Evolutionary conservation across 1,284 basidiomycete genomes (phyloP).

Genomic region (Cryptococcus sp.): DNA sequence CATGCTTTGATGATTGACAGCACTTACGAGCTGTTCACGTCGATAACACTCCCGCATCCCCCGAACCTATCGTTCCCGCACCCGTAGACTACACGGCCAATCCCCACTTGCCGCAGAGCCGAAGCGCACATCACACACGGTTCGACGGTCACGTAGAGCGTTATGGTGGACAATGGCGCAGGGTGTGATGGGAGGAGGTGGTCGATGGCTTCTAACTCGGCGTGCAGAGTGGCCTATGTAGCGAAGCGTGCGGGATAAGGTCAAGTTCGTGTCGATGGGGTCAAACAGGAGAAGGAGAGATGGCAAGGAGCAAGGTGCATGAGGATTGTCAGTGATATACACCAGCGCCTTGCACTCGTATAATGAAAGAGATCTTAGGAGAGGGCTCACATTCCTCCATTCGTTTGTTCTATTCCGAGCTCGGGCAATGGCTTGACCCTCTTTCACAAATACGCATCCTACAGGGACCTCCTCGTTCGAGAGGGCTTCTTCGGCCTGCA

Average conservation of each 20-base stretch:
- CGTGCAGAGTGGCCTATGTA: slow-evolving; percentile 86
- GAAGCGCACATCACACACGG: slow-evolving; percentile 99
- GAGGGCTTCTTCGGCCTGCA: slow-evolving; percentile 70
- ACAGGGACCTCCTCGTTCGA: slow-evolving; percentile 88
- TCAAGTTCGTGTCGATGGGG: no score
- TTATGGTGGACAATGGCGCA: slow-evolving; percentile 71
- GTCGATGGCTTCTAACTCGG: slow-evolving; percentile 96
- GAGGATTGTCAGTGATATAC: neutral
- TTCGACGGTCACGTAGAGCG: slow-evolving; percentile 96
- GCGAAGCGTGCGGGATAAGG: no score
- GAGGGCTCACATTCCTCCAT: slow-evolving; percentile 71
- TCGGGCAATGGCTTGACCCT: slow-evolving; percentile 72
- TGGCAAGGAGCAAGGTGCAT: neutral
- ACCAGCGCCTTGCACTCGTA: neutral
- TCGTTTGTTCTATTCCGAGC: slow-evolving; percentile 95
- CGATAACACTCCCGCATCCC: slow-evolving; percentile 92
- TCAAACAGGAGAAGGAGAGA: neutral
- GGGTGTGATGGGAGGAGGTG: slow-evolving; percentile 69
- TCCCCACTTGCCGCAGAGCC: slow-evolving; percentile 89
- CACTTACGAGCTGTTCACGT: slow-evolving; percentile 74
- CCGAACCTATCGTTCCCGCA: slow-evolving; percentile 97
- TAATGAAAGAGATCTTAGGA: neutral
- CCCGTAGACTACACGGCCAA: slow-evolving; percentile 87
- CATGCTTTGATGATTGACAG: neutral
- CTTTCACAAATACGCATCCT: slow-evolving; percentile 90